Conservation (phyloP, 2,329 filamentous ascomycete species). For the Pseudocercospora vitis region DNA sequence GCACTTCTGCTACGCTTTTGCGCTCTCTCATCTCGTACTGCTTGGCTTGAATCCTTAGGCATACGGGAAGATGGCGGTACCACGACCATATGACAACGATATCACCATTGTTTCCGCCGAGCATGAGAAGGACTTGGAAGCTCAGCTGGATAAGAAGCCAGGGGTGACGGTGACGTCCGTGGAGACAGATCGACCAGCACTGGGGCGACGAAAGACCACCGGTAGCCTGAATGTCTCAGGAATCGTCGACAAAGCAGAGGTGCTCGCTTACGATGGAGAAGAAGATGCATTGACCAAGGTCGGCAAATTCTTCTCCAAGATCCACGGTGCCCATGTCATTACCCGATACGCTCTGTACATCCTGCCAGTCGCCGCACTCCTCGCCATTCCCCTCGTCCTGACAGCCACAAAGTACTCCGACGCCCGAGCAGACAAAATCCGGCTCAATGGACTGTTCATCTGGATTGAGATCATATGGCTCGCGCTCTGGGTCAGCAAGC, state of each 20-base stretch:
- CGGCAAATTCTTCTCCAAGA: conserved; percentile 64
- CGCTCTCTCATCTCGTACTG: neutral
- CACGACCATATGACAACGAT: conserved; percentile 3
- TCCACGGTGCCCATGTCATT: conserved; percentile 62
- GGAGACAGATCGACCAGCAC: conserved; percentile 13
- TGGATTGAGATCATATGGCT: conserved; percentile 70
- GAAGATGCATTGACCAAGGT: conserved; percentile 63
- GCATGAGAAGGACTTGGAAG: conserved; percentile 9
- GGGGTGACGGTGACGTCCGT: conserved; percentile 10
- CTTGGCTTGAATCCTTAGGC: neutral
- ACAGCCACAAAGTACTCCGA: conserved; percentile 32
- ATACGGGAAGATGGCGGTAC: conserved; percentile 2
- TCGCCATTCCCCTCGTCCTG: conserved; percentile 60
- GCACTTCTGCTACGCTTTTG: neutral
- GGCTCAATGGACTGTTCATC: conserved; percentile 62
- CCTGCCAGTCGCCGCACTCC: conserved; percentile 61
- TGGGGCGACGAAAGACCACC: conserved; percentile 15
- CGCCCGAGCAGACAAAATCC: conserved; percentile 35
- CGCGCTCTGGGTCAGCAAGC: conserved; percentile 65
- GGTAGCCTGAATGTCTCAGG: conserved; percentile 10
- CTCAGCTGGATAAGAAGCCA: conserved; percentile 14
- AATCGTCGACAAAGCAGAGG: conserved; percentile 4
- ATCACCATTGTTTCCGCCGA: conserved; percentile 5
- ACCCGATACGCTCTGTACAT: conserved; percentile 69
- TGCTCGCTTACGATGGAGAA: conserved; percentile 40